These are phyloP conservation scores for Fusarium sp. DNA, from an alignment of 2,329 filamentous ascomycete species.

Conservation along the genomic window DNA sequence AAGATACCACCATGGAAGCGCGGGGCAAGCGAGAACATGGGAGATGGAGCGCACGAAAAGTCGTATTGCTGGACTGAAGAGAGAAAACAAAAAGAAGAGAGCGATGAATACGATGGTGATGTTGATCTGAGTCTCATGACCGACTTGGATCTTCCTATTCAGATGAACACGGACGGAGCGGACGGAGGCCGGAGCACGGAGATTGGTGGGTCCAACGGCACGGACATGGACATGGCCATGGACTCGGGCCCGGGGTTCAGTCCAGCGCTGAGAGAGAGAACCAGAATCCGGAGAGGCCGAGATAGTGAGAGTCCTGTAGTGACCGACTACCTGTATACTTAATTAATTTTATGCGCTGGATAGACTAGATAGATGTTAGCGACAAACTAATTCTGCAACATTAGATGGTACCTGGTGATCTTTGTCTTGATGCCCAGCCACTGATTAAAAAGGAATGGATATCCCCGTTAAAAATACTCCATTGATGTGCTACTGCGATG, in stretches of 20 bases:
- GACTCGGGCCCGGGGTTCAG: conserved; percentile 8
- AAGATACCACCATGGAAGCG: conserved; percentile 65
- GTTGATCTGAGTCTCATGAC: conserved; percentile 14
- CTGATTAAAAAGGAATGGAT: neutral
- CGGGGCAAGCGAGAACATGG: conserved; percentile 21
- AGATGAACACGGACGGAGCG: conserved; percentile 16
- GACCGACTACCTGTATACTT: conserved; percentile 16
- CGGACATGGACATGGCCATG: neutral
- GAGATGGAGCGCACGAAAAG: conserved; percentile 60
- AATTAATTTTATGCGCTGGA: conserved; percentile 1
- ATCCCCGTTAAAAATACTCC: neutral
- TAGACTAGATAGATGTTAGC: neutral
- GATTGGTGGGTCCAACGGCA: conserved; percentile 18
- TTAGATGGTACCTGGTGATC: conserved; percentile 38
- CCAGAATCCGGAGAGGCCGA: conserved; percentile 6
- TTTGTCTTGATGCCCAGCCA: conserved; percentile 21
- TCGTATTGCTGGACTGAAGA: conserved; percentile 64
- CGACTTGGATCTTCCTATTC: conserved; percentile 16
- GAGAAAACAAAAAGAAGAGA: conserved; percentile 38
- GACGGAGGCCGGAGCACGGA: conserved; percentile 20
- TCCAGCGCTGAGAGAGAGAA: conserved; percentile 4
- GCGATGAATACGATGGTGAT: conserved; percentile 11
- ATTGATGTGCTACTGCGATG: neutral
- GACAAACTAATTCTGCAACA: conserved; percentile 1
- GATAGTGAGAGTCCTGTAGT: conserved; percentile 21